Evolutionary conservation across 2,329 filamentous ascomycete species (phyloP), one percentile per base, ranked within the genome.

Genomic region (Colletotrichum tropicale): DNA sequence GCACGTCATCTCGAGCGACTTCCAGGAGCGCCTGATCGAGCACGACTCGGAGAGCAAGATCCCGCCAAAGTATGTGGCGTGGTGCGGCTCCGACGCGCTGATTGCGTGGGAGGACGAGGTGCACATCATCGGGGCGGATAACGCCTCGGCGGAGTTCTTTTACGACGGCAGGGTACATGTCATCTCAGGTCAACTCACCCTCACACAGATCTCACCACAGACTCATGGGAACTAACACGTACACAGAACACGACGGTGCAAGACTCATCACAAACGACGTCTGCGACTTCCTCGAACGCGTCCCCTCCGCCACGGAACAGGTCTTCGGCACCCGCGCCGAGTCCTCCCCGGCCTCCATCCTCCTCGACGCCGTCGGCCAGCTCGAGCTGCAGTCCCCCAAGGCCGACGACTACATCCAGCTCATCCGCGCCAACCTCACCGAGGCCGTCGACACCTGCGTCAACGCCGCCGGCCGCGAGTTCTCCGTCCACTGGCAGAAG

Each of bases 61-160:
- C 7, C 90, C 93, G 2, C 97, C 97, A 5, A 94, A 95, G 80
- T 95, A 97, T 78, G 90, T 99, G 76, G 94, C 97, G 80, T 99
- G 97, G 97, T 99, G 97, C 83, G 97, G 97, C 7, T 96, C 97
- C 80, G 96, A 98, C 84, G 95, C 96, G 16, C 94, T 98, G 32
- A 92, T 99, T 80, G 96, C 96, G 1, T 99, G 97, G 97, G 97
- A 98, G 82, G 97, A 99, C 81, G 97, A 99, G 84, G 93, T 99
- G 6, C 97, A 98, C 81, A 90, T 99, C 32, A 94, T 99, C 76
- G 97, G 96, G 1, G 95, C 96, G 0, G 94, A 93, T 48, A 95
- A 95, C 58, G 91, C 94, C 12, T 93, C 94, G 7, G 92, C 87
- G 56, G 93, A 92, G 77, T 97, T 96, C 83, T 96, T 96, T 80